phyloP scores from a whole-genome alignment of 2,329 filamentous ascomycete species.

The Hymenoscyphus scutula region DNA sequence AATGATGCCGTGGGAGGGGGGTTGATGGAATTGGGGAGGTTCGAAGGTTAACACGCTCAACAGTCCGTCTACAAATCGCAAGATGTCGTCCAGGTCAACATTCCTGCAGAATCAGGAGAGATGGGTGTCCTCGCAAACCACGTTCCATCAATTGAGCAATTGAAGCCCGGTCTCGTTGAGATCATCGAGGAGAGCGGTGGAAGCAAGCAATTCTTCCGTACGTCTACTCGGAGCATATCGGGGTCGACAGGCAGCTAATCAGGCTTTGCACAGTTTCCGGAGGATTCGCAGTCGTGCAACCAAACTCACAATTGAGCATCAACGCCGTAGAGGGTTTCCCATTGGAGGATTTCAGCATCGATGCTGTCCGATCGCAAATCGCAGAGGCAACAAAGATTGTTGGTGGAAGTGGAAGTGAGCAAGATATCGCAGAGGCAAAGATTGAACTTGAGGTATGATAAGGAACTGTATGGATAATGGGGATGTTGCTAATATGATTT shows the following conservation, averaged over 20 bases:
- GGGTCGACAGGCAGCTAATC: background rate
- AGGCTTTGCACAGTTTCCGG: constrained; percentile 68
- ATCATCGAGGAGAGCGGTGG: constrained; percentile 88
- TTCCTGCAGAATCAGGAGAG: constrained; percentile 95
- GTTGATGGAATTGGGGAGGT: background rate
- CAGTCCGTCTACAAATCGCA: constrained; percentile 69
- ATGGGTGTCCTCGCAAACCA: constrained; percentile 99
- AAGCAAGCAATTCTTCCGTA: constrained; percentile 98
- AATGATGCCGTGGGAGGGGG: background rate
- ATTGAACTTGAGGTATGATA: constrained; percentile 89
- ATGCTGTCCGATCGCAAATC: constrained; percentile 86
- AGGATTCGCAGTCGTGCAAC: constrained; percentile 95
- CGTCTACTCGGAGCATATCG: constrained; percentile 41
- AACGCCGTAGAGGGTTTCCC: constrained; percentile 96
- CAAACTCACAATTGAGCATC: constrained; percentile 92
- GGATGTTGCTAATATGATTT: constrained; percentile 38
- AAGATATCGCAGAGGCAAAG: constrained; percentile 98
- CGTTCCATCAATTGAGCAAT: constrained; percentile 97
- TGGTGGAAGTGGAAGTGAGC: constrained; percentile 85
- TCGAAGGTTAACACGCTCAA: constrained; percentile 42
- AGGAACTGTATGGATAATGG: background rate
- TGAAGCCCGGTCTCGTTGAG: constrained; percentile 95
- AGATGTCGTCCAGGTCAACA: constrained; percentile 91
- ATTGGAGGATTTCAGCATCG: constrained; percentile 92
- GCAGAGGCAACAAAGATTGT: constrained; percentile 95